Evolutionary conservation across 2,329 filamentous ascomycete genomes (phyloP).

Genomic region (Rhynchosporium graminicola): DNA sequence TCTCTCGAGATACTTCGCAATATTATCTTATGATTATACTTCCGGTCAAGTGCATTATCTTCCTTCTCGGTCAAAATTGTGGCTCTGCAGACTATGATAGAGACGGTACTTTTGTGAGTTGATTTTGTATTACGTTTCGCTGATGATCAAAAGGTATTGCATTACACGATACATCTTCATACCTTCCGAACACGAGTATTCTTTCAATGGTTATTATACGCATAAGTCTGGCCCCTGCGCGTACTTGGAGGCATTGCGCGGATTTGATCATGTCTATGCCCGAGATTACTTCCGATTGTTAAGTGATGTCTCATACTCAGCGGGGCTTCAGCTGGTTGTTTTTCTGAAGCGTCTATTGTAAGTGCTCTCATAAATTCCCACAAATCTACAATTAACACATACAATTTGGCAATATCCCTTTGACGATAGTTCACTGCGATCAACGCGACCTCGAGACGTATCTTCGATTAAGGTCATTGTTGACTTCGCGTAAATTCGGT

Average conservation of each 20-base stretch:
- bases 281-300: no score
- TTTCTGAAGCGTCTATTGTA: no score
- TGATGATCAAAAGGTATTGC: not conserved
- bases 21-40: no score
- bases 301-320: no score
- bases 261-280: no score
- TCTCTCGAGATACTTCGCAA: not conserved
- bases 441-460: not conserved
- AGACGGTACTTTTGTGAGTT: not conserved
- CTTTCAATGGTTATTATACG: constrained; percentile 1
- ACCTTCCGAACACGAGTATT: not conserved
- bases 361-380: no score
- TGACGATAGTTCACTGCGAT: no score
- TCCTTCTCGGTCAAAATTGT: not conserved
- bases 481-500: not conserved
- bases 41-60: not conserved
- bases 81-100: not conserved
- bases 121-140: not conserved
- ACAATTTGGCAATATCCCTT: no score
- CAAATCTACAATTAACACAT: no score
- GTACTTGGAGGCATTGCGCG: no score
- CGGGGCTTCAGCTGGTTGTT: no score
- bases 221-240: not conserved
- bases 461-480: not conserved
- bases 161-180: not conserved